These are phyloP conservation scores for Fusarium ambrosium DNA, from an alignment of 2,329 filamentous ascomycete species.

Conservation along the genomic window DNA sequence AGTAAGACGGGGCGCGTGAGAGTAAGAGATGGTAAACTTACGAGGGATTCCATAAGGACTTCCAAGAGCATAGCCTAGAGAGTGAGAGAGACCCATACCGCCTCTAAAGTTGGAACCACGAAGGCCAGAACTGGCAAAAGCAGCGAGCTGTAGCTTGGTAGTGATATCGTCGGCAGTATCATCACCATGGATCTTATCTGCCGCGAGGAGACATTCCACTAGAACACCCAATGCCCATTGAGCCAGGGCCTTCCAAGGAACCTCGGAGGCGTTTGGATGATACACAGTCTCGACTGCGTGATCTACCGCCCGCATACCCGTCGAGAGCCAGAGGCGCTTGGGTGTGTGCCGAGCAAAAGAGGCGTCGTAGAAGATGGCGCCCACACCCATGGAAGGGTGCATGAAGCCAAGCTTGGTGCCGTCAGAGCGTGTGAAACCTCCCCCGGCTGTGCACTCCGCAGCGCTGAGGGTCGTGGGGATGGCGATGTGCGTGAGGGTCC, in stretches of 20 bases:
- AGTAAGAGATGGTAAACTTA: constrained; percentile 23
- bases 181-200: constrained; percentile 21
- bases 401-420: constrained; percentile 42
- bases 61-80: constrained; percentile 34
- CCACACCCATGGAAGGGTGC: constrained; percentile 37
- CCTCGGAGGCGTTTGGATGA: constrained; percentile 38
- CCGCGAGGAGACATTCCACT: constrained; percentile 14
- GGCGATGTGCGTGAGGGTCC: constrained; percentile 23
- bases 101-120: constrained; percentile 36
- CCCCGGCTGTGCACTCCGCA: constrained; percentile 41
- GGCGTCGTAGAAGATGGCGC: constrained; percentile 35
- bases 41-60: constrained; percentile 36
- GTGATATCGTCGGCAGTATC: constrained; percentile 26
- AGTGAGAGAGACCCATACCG: constrained; percentile 25
- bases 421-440: constrained; percentile 43
- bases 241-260: constrained; percentile 40
- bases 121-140: constrained; percentile 41
- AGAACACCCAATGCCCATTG: constrained; percentile 25
- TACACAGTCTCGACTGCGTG: constrained; percentile 43
- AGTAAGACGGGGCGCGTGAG: constrained; percentile 2
- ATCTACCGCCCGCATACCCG: constrained; percentile 39
- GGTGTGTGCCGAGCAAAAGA: constrained; percentile 37
- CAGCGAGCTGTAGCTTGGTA: constrained; percentile 38
- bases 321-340: constrained; percentile 34
- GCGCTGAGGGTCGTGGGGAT: constrained; percentile 40